Base-by-base conservation (phyloP, 345 rosid genomes). In the Kandelia obovata region DNA sequence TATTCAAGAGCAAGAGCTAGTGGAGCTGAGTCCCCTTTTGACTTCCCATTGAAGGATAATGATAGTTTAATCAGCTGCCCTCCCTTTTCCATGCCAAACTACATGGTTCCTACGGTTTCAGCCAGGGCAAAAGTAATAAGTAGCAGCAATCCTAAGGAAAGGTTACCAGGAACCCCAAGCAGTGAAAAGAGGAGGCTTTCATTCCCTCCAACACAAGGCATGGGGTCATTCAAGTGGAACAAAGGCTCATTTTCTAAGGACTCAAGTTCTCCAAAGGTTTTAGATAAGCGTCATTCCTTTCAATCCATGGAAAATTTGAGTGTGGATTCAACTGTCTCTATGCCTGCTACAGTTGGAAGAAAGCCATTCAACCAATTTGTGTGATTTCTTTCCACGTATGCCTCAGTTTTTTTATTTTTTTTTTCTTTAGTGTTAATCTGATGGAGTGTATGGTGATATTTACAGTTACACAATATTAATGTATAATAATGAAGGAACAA, bases 11-110 rank as follows among this genome's bases (percentile, higher is more conserved):
- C 82, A 35, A 83, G 96, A 85, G 84, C 84, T 55, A 71, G 81
- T 56, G 87, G 82, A 32, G 84, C 74, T 19, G 90, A 74, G 11
- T 89, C 92, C 19, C 92, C 91, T 23, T 86, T 81, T 5, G 67
- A 78, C 71, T 21, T 78, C n/a, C 83, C 89, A 1, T 31, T 80
- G 43, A 95, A 88, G 81, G 99, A 95, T 39, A 94, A 95, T 13
- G 98, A 92, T 32, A 92, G 98, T 77, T 89, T 96, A 69, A 86
- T 74, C 19, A 92, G 98, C 78, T 96, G 98, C 80, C 98, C 98
- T 0, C 94, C 98, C 0, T 90, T 89, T 76, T 90, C 91, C 4
- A 90, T 80, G 51, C 99, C 98, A 6, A 90, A 81, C 82, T 96
- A 96, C 80, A 92, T 96, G 99, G 73, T 71, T 58, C 94, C 96